These are phyloP conservation scores for Tricholoma sp. DNA, from an alignment of 768 basidiomycete species.

Conservation along the genomic window DNA sequence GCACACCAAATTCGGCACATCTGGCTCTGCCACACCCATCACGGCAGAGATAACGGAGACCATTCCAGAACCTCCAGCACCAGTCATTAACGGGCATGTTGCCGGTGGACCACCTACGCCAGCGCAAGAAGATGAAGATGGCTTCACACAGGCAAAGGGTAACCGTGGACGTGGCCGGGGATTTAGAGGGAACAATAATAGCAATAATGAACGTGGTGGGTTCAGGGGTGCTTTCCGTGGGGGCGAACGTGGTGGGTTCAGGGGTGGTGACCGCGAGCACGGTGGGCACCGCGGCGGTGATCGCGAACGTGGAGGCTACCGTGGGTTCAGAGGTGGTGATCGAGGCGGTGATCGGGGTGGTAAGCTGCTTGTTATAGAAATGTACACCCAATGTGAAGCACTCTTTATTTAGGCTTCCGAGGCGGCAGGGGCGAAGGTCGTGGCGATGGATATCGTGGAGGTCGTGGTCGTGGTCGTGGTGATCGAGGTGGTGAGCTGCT, in stretches of 20 bases:
- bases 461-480: constrained; percentile 29
- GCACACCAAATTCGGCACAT: constrained; percentile 73
- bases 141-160: constrained; percentile 50
- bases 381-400: neutral
- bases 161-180: constrained; percentile 46
- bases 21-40: constrained; percentile 66
- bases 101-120: constrained; percentile 18
- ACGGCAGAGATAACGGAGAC: constrained; percentile 18
- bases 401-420: constrained; percentile 23
- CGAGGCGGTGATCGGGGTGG: constrained; percentile 35
- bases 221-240: constrained; percentile 27
- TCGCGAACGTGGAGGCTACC: constrained; percentile 31
- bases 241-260: constrained; percentile 22
- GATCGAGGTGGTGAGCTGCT: constrained; percentile 31
- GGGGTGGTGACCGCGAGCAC: constrained; percentile 30
- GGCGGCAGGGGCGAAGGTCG: constrained; percentile 45
- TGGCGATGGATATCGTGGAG: constrained; percentile 39
- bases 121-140: constrained; percentile 48
- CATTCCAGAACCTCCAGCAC: constrained; percentile 16
- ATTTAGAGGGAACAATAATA: constrained; percentile 22
- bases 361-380: constrained; percentile 7
- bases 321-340: constrained; percentile 23
- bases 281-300: constrained; percentile 28
- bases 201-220: constrained; percentile 26
- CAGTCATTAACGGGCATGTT: constrained; percentile 19